These are phyloP conservation scores for Macrolepiota albuminosa DNA, from an alignment of 768 basidiomycete genomes.

Conservation along the genomic window DNA sequence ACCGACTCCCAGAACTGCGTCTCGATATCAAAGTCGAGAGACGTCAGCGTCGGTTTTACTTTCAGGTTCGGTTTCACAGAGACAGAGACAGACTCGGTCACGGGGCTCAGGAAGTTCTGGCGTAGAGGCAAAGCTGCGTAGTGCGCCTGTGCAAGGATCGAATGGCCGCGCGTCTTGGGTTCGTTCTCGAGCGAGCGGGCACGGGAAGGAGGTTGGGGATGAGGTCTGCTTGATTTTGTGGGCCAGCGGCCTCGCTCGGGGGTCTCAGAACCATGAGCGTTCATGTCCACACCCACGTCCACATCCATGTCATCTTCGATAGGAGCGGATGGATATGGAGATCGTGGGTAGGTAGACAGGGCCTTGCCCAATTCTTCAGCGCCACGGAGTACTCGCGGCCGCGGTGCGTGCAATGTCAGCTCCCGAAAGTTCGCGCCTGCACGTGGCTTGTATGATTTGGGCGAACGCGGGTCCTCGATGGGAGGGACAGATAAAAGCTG, in stretches of 20 bases:
- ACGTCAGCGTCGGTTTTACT: conserved; percentile 29
- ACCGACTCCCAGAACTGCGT: conserved; percentile 44
- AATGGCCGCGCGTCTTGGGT: conserved; percentile 4
- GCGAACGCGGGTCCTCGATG: conserved; percentile 36
- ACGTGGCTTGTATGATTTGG: conserved; percentile 21
- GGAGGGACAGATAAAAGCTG: conserved; percentile 14
- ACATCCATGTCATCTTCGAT: conserved; percentile 1
- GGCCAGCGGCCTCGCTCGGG: conserved; percentile 11
- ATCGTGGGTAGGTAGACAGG: conserved; percentile 32
- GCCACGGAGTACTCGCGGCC: conserved; percentile 15
- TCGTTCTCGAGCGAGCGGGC: conserved; percentile 18
- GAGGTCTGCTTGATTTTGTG: neutral
- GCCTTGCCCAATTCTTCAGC: conserved; percentile 23
- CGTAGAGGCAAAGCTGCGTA: conserved; percentile 23
- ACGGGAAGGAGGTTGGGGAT: conserved; percentile 7
- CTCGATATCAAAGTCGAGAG: conserved; percentile 21
- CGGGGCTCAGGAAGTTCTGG: conserved; percentile 26
- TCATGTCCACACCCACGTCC: neutral
- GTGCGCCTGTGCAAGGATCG: conserved; percentile 1
- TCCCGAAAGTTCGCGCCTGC: conserved; percentile 12
- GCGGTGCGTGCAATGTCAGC: conserved; percentile 12
- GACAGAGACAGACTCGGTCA: neutral
- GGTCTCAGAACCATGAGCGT: conserved; percentile 13
- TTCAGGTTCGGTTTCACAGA: neutral
- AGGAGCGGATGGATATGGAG: conserved; percentile 30